Base-by-base conservation (phyloP, 331 rosid genomes). In the Quercus lobata region DNA sequence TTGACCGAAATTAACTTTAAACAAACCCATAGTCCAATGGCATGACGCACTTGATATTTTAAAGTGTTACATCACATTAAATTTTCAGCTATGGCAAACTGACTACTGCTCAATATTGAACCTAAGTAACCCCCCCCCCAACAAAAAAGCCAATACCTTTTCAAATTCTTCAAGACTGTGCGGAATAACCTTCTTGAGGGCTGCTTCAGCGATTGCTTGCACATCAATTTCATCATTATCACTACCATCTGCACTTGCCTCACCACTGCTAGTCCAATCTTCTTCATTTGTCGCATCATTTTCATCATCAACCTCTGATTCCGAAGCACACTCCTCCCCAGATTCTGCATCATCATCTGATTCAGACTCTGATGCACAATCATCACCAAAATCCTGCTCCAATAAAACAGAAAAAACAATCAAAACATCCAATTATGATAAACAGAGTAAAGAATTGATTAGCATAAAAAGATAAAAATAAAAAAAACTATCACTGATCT, bases 361-460 rank as follows among this genome's bases (percentile, higher is more conserved):
- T 73, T 95, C 99, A 6, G 89, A 60, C 58, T 95, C 99, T 27
- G 93, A 88, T 58, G 87, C 79, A 70, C 83, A 79, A 74, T 94
- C 97, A 80, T 95, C 99, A 73, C 91, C 94, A 83, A 90, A 76
- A 88, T 90, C 97, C 99, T 95, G 87, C 90, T 84, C 41, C 62
- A 88, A 72, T 11, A 81, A 83, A 37, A 75, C 41, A 72, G 52
- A 53, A 35, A 73, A 53, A 60, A 71, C 60, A 73, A 57, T 60
- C 62, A 11, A 79, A 61, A 81, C 53, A 69, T 49, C 55, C 41
- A 57, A 60, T 53, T 54, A 34, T 24, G 72, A 21, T 76, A 19
- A 66, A 71, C 37, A 61, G 5, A 73, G 37, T 76, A 68, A 78
- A 60, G 18, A 19, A n/a, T 72, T 19, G 57, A 73, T 60, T 32